Evolutionary conservation across 352 stramenopile species (phyloP).

Genomic region (Peronospora destructor): DNA sequence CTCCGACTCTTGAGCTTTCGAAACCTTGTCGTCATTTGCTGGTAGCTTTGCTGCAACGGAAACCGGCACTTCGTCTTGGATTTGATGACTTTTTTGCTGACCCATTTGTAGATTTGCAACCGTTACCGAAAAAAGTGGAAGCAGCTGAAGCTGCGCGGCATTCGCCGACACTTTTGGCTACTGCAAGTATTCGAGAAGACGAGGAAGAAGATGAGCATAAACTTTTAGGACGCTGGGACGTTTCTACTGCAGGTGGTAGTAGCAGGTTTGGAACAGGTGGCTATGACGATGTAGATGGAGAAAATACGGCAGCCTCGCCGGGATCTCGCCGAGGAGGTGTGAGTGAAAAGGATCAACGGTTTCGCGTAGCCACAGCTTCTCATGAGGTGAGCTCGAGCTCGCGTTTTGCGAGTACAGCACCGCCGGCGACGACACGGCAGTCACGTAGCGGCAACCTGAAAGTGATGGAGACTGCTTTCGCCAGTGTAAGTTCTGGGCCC

Average conservation of each 20-base stretch:
- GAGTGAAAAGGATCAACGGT: conserved; percentile 17
- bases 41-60: conserved; percentile 75
- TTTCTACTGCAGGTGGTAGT: conserved; percentile 9
- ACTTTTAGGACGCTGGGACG: conserved; percentile 9
- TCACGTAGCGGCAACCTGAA: conserved; percentile 59
- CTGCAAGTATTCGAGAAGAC: conserved; percentile 55
- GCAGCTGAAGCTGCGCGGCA: conserved; percentile 11
- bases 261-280: conserved; percentile 11
- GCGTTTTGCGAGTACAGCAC: conserved; percentile 22
- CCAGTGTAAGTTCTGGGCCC: conserved; percentile 42
- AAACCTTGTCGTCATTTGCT: conserved; percentile 78
- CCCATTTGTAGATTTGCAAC: conserved; percentile 45
- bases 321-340: conserved; percentile 5
- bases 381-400: conserved; percentile 30
- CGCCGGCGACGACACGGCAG: conserved; percentile 24
- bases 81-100: conserved; percentile 90
- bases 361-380: conserved; percentile 33
- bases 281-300: conserved; percentile 1
- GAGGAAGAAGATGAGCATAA: conserved; percentile 42
- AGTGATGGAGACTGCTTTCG: conserved; percentile 60
- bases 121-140: conserved; percentile 18
- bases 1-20: conserved; percentile 70
- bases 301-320: background rate
- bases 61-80: conserved; percentile 74
- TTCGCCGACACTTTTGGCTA: conserved; percentile 18